These are phyloP conservation scores for Saturnispora zaruensis DNA, from an alignment of 805 yeast genomes.

Conservation along the genomic window DNA sequence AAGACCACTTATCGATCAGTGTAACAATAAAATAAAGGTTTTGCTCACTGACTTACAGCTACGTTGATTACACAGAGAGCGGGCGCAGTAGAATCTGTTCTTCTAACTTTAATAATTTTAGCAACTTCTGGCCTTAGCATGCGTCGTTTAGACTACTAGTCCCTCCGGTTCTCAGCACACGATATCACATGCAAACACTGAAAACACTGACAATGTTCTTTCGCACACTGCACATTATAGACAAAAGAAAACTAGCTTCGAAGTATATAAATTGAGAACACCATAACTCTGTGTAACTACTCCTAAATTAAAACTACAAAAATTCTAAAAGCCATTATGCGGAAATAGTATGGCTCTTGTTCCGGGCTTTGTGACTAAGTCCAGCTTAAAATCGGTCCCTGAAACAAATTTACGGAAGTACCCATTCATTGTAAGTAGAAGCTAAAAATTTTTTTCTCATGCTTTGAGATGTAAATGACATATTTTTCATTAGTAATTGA, in stretches of 20 bases:
- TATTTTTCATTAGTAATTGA: constrained; percentile 1
- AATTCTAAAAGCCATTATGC: neutral
- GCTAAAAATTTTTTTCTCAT: neutral
- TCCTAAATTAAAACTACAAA: too few relatives aligned
- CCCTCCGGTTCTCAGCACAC: too few relatives aligned
- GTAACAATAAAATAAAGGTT: neutral
- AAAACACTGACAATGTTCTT: too few relatives aligned
- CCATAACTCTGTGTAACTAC: too few relatives aligned
- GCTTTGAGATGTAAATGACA: neutral
- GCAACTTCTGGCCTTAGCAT: too few relatives aligned
- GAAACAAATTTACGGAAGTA: neutral
- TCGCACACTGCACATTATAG: too few relatives aligned
- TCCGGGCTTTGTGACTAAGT: neutral
- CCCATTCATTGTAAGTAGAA: neutral
- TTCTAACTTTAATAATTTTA: too few relatives aligned
- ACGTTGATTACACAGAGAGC: neutral
- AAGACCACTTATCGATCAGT: neutral
- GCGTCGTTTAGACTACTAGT: too few relatives aligned
- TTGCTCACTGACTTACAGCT: neutral
- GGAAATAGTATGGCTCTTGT: neutral
- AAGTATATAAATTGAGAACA: too few relatives aligned
- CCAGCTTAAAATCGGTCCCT: neutral
- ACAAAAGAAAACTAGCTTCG: too few relatives aligned
- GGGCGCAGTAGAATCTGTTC: neutral
- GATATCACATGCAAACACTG: too few relatives aligned